phyloP scores from a whole-genome alignment of 1,139 yeast genomes.

The Keqinozyma sinolaborantium region DNA sequence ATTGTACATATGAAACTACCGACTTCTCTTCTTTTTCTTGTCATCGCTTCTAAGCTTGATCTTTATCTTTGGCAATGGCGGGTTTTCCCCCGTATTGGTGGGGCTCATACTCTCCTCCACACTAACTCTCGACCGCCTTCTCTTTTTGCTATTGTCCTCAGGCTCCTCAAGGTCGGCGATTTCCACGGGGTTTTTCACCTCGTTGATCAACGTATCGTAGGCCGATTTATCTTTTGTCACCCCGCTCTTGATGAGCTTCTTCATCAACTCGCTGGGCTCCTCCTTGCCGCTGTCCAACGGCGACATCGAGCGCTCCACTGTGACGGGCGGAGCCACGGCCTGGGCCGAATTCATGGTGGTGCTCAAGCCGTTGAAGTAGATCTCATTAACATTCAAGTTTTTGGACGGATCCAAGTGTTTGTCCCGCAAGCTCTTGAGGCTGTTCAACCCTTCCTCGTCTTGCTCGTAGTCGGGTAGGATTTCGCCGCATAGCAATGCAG shows the following conservation, averaged over 20 bases:
- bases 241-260: conserved; percentile 25
- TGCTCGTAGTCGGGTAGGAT: conserved; percentile 56
- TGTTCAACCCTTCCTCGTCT: conserved; percentile 52
- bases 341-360: conserved; percentile 15
- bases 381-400: conserved; percentile 37
- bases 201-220: conserved; percentile 21
- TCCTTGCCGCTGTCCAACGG: conserved; percentile 6
- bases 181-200: conserved; percentile 15
- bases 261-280: conserved; percentile 23
- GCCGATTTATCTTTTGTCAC: conserved; percentile 17
- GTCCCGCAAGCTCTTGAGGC: conserved; percentile 38
- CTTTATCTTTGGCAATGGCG: conserved; percentile 17
- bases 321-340: conserved; percentile 1
- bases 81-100: conserved; percentile 1
- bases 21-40: conserved; percentile 8
- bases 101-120: conserved; percentile 2
- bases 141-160: conserved; percentile 14
- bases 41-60: conserved; percentile 14
- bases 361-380: conserved; percentile 34
- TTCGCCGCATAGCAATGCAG: conserved; percentile 69
- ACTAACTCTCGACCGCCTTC: conserved; percentile 1
- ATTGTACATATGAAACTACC: too few species aligned
- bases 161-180: conserved; percentile 18
- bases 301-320: conserved; percentile 9
- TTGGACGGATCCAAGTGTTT: conserved; percentile 39